phyloP scores from a whole-genome alignment of 345 rosid genomes.

The Turnera subulata region DNA sequence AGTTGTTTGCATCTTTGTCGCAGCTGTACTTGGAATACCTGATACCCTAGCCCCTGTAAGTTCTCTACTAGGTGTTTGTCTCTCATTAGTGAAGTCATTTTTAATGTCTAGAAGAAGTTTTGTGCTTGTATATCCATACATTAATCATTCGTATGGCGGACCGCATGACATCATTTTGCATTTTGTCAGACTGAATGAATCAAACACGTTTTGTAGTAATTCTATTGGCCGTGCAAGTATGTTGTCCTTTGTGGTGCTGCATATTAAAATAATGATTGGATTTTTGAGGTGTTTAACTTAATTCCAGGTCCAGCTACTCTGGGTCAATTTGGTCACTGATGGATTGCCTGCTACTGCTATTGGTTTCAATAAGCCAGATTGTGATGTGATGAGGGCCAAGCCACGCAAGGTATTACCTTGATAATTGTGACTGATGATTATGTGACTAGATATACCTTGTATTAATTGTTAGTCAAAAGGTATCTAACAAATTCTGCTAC shows the following conservation, averaged over 20 bases:
- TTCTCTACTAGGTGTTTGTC: conserved; percentile 22
- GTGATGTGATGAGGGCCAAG: conserved; percentile 94
- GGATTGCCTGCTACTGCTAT: conserved; percentile 99
- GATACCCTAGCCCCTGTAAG: conserved; percentile 99
- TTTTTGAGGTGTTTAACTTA: conserved; percentile 11
- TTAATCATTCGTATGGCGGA: too few relatives aligned
- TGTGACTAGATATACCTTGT: neutral
- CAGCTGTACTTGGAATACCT: conserved; percentile 97
- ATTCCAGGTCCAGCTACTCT: conserved; percentile 90
- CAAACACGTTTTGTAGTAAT: too few relatives aligned
- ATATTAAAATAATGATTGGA: neutral
- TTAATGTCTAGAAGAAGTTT: too few relatives aligned
- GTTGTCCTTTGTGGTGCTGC: neutral
- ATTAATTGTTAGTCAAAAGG: neutral
- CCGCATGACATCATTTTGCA: too few relatives aligned
- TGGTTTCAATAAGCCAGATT: conserved; percentile 96
- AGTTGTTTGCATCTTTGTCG: conserved; percentile 99
- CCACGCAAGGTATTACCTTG: conserved; percentile 83
- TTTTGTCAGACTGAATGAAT: too few relatives aligned
- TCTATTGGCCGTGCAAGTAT: too few relatives aligned
- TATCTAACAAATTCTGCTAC: neutral
- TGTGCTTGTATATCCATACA: too few relatives aligned
- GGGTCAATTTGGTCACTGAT: conserved; percentile 99
- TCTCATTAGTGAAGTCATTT: too few relatives aligned
- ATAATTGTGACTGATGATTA: neutral